These are phyloP conservation scores for Hyphochytrium catenoides DNA, from an alignment of 352 stramenopile species.

Conservation along the genomic window DNA sequence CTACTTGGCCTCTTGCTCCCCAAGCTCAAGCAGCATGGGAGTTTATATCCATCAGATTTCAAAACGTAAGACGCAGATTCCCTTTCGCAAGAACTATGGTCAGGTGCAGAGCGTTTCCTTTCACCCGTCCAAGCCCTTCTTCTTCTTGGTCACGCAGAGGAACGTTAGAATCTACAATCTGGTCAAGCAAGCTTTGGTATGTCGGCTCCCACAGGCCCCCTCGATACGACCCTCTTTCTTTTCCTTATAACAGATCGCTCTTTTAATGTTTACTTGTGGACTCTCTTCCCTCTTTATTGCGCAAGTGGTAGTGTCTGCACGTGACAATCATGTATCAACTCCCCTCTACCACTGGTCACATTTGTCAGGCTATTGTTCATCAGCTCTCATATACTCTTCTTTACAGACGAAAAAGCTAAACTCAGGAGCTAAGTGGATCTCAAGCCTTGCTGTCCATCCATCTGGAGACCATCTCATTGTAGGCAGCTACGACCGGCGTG, in stretches of 20 bases:
- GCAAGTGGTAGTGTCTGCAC: too few species aligned
- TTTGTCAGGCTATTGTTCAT: too few species aligned
- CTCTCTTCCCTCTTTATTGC: too few species aligned
- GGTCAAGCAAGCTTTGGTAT: conserved; percentile 76
- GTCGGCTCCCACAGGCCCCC: background rate
- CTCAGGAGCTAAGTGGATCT: conserved; percentile 96
- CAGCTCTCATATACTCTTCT: conserved; percentile 2
- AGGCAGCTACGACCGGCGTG: conserved; percentile 85
- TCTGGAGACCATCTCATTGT: conserved; percentile 97
- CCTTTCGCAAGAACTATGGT: conserved; percentile 81
- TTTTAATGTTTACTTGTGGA: too few species aligned
- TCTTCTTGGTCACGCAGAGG: conserved; percentile 97
- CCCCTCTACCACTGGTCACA: too few species aligned
- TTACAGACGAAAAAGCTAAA: conserved; percentile 87
- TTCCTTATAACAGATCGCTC: too few species aligned
- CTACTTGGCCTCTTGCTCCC: conserved; percentile 88
- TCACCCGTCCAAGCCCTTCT: conserved; percentile 94
- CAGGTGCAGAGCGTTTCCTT: conserved; percentile 88
- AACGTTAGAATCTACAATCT: conserved; percentile 97
- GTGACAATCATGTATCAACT: too few species aligned
- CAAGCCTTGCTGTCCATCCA: conserved; percentile 88
- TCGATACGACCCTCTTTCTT: too few species aligned
- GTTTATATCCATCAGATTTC: conserved; percentile 97
- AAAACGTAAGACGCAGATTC: conserved; percentile 86
- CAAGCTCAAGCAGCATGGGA: conserved; percentile 52